These are phyloP conservation scores for Epichloe bromicola DNA, from an alignment of 2,329 filamentous ascomycete genomes.

Conservation along the genomic window DNA sequence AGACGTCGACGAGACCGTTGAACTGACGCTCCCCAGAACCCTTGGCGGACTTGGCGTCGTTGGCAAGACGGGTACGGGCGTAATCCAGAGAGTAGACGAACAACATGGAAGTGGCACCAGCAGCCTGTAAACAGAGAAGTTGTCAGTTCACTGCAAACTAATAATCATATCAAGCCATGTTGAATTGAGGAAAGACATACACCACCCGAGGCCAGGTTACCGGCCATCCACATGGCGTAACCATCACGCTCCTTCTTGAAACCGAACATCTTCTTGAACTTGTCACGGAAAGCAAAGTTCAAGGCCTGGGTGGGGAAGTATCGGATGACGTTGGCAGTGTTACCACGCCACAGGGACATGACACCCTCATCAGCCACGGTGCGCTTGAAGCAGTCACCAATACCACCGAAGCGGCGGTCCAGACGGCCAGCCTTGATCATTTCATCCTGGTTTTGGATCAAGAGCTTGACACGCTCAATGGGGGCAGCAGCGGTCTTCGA, in stretches of 20 bases:
- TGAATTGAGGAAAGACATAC: conserved; percentile 41
- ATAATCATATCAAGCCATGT: not conserved
- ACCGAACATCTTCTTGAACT: conserved; percentile 99
- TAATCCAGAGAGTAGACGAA: conserved; percentile 99
- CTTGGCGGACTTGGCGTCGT: conserved; percentile 99
- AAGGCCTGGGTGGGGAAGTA: conserved; percentile 99
- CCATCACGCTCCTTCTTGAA: conserved; percentile 99
- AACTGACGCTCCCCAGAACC: conserved; percentile 96
- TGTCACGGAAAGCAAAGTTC: conserved; percentile 99
- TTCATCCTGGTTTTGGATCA: conserved; percentile 99
- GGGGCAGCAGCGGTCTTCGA: conserved; percentile 99
- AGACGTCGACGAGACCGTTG: conserved; percentile 98
- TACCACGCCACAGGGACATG: conserved; percentile 95
- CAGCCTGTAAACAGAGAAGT: conserved; percentile 43
- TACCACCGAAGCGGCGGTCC: conserved; percentile 91
- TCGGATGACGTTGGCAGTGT: conserved; percentile 99
- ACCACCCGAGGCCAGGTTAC: conserved; percentile 99
- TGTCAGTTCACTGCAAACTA: conserved; percentile 3
- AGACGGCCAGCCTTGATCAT: conserved; percentile 99
- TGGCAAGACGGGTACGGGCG: conserved; percentile 99
- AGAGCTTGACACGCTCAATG: conserved; percentile 99
- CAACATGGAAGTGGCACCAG: conserved; percentile 98
- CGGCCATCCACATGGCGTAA: conserved; percentile 97
- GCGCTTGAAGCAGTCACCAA: conserved; percentile 88
- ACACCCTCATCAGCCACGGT: conserved; percentile 86